Conservation (phyloP, 2,329 filamentous ascomycete genomes). For the Claviceps spartinae region DNA sequence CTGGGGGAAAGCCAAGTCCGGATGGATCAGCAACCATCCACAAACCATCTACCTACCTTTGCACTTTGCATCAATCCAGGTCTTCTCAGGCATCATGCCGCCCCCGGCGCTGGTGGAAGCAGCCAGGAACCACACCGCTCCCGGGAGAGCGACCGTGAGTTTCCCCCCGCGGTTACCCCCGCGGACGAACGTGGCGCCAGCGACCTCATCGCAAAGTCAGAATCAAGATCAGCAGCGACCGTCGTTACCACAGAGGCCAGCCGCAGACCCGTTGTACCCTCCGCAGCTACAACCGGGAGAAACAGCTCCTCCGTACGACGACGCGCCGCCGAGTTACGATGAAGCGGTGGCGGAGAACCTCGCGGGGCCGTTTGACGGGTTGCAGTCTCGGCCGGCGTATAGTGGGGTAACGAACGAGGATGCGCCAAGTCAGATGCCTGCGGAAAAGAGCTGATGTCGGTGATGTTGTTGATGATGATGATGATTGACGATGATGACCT, state of each 20-base stretch:
- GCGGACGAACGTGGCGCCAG: conserved; percentile 15
- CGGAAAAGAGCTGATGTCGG: conserved; percentile 23
- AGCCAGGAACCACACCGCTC: conserved; percentile 18
- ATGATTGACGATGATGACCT: neutral
- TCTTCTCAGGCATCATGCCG: conserved; percentile 80
- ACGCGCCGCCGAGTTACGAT: conserved; percentile 90
- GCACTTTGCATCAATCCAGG: conserved; percentile 56
- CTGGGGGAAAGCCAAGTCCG: conserved; percentile 46
- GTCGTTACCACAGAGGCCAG: conserved; percentile 15
- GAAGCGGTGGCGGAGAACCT: conserved; percentile 75
- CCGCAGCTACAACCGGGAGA: conserved; percentile 37
- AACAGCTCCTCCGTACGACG: conserved; percentile 40
- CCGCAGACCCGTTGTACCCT: conserved; percentile 41
- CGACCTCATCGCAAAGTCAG: conserved; percentile 11
- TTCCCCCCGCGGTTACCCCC: conserved; percentile 24
- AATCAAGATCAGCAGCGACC: conserved; percentile 5
- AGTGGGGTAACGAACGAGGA: conserved; percentile 50
- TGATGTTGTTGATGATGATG: neutral
- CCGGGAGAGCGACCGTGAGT: conserved; percentile 24
- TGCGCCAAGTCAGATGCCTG: conserved; percentile 36
- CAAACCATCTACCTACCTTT: conserved; percentile 70
- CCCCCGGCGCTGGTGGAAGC: conserved; percentile 63
- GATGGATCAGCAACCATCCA: conserved; percentile 11
- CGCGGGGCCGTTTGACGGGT: conserved; percentile 52
- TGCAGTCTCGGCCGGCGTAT: conserved; percentile 49